phyloP scores from a whole-genome alignment of 2,329 filamentous ascomycete genomes.

The Colletotrichum sp. region DNA sequence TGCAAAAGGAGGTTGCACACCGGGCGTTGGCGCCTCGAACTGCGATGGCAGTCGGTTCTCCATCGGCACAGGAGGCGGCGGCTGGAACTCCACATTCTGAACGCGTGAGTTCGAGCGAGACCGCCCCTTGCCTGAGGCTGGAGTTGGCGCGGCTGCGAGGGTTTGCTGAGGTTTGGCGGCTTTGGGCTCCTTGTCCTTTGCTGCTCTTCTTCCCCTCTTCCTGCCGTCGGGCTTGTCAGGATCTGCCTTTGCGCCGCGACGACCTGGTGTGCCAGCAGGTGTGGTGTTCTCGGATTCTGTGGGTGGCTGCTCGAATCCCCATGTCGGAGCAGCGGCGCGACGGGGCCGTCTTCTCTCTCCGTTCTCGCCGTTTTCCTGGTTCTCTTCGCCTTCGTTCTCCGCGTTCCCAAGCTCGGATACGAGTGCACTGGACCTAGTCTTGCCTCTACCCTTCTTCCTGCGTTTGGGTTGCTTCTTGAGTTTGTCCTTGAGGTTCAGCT shows the following conservation, averaged over 20 bases:
- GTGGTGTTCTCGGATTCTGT: slow-evolving; percentile 67
- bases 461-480: slow-evolving; percentile 68
- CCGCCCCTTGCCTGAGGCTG: slow-evolving; percentile 48
- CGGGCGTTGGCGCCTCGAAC: slow-evolving; percentile 47
- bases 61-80: slow-evolving; percentile 39
- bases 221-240: slow-evolving; percentile 44
- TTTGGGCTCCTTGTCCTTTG: slow-evolving; percentile 50
- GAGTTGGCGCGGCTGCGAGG: slow-evolving; percentile 51
- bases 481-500: slow-evolving; percentile 78
- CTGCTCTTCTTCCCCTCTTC: slow-evolving; percentile 43
- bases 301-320: slow-evolving; percentile 65
- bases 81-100: slow-evolving; percentile 45
- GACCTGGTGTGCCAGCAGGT: slow-evolving; percentile 61
- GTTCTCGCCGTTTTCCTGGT: slow-evolving; percentile 62
- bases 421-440: slow-evolving; percentile 66
- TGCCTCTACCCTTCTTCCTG: slow-evolving; percentile 53
- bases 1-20: slow-evolving; percentile 48
- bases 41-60: slow-evolving; percentile 48
- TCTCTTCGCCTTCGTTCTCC: slow-evolving; percentile 62
- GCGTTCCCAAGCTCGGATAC: slow-evolving; percentile 70
- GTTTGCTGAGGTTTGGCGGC: slow-evolving; percentile 36
- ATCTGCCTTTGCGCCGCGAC: slow-evolving; percentile 54
- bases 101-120: slow-evolving; percentile 62
- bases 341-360: slow-evolving; percentile 66
- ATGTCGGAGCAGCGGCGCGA: slow-evolving; percentile 73